phyloP scores from a whole-genome alignment of 2,329 filamentous ascomycete species.

The Colletotrichum australisinense region DNA sequence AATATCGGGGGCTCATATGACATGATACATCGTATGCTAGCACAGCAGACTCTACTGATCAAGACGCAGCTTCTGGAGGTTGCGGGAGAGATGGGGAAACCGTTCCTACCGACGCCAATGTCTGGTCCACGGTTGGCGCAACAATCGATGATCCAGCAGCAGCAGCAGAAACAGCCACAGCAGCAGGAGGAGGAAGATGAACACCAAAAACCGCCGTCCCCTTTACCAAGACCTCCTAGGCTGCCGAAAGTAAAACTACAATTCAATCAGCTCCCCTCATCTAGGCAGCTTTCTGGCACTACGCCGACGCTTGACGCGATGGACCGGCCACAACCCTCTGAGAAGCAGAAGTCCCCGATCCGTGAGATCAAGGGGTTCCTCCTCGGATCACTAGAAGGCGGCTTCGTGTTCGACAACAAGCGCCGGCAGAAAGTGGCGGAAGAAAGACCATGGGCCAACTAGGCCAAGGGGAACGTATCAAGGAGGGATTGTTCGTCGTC shows the following conservation, averaged over 20 bases:
- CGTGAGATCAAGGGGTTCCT: background rate
- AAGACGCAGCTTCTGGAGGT: background rate
- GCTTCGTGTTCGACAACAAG: no score
- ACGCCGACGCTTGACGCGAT: background rate
- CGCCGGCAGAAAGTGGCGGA: background rate
- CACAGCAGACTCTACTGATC: constrained; percentile 5
- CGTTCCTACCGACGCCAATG: background rate
- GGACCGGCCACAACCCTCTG: no score
- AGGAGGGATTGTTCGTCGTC: background rate
- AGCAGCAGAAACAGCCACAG: background rate
- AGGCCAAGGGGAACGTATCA: background rate
- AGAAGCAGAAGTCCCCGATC: background rate
- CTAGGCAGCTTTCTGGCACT: background rate
- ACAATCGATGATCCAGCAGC: background rate
- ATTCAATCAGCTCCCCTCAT: background rate
- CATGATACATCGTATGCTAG: background rate
- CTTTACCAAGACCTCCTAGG: background rate
- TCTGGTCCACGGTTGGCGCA: background rate
- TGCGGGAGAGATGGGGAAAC: background rate
- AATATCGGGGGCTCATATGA: background rate
- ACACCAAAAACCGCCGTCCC: background rate
- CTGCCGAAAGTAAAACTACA: background rate
- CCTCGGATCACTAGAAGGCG: background rate
- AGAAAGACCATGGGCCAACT: background rate
- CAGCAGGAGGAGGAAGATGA: no score